Evolutionary conservation across 2,329 filamentous ascomycete species (phyloP).

Genomic region (Colletotrichum orbiculare): DNA sequence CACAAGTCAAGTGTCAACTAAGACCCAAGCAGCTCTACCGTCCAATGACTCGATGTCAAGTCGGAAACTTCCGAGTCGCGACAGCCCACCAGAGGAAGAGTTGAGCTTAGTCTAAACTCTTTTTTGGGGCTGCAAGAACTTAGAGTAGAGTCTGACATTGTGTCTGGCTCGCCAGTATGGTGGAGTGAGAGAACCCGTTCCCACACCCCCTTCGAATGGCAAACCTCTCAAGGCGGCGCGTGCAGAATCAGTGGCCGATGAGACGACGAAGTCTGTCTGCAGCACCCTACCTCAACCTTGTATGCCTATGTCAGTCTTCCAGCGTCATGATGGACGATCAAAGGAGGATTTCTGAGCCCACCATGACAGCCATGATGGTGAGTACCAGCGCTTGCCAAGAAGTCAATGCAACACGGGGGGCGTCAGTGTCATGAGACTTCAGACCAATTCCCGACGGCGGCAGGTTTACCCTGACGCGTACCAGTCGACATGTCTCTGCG

Average conservation of each 20-base stretch:
- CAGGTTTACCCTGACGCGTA: constrained; percentile 9
- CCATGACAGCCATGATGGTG: not conserved
- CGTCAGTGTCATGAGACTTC: not conserved
- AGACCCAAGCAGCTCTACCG: too few relatives aligned
- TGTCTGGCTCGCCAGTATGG: not conserved
- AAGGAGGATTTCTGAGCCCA: too few relatives aligned
- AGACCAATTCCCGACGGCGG: not conserved
- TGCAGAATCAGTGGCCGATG: too few relatives aligned
- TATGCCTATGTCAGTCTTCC: too few relatives aligned
- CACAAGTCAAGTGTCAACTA: too few relatives aligned
- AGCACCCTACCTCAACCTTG: too few relatives aligned
- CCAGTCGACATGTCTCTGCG: not conserved
- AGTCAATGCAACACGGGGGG: not conserved
- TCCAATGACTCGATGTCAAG: too few relatives aligned
- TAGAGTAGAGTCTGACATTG: not conserved
- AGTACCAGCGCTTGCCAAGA: not conserved
- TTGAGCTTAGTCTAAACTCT: not conserved
- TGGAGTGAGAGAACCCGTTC: not conserved
- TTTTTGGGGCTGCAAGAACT: not conserved
- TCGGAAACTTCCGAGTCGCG: too few relatives aligned
- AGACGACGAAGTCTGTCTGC: too few relatives aligned
- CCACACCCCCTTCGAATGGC: not conserved
- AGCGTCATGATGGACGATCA: too few relatives aligned
- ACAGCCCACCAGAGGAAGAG: not conserved
- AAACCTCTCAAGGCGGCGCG: too few relatives aligned